Evolutionary conservation across 202 grass and related monocot species (phyloP).

Genomic region (Tripidium arundinaceum): DNA sequence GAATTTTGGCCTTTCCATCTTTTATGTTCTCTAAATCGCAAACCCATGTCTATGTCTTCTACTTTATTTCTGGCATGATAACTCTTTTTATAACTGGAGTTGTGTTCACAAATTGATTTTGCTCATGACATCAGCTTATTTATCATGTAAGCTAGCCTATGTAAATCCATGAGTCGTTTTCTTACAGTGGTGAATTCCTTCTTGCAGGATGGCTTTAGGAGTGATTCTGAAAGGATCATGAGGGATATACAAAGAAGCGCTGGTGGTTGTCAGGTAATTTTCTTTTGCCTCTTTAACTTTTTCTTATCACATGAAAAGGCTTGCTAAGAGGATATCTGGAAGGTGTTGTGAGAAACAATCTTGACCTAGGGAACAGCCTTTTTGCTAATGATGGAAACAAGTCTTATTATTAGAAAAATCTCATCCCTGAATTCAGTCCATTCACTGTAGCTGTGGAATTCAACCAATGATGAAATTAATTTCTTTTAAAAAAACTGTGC

Average conservation of each 20-base stretch:
- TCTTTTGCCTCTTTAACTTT: not conserved
- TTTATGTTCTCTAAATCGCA: too few relatives aligned
- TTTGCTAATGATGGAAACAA: not conserved
- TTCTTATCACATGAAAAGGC: slow-evolving; percentile 12
- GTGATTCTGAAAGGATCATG: slow-evolving; percentile 95
- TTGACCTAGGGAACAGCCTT: not conserved
- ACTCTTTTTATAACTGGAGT: not conserved
- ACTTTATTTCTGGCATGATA: not conserved
- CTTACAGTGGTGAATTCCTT: slow-evolving; percentile 30
- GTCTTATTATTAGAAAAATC: not conserved
- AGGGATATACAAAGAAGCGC: slow-evolving; percentile 78
- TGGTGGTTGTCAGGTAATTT: slow-evolving; percentile 72
- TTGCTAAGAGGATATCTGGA: not conserved
- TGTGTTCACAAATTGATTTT: not conserved
- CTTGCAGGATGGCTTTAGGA: slow-evolving; percentile 87
- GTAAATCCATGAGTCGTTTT: slow-evolving; percentile 6
- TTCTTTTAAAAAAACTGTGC: not conserved
- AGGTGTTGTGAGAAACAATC: not conserved
- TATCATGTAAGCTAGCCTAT: not conserved
- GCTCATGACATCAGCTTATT: not conserved
- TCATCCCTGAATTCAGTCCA: not conserved
- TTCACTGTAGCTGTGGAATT: not conserved
- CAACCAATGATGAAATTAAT: not conserved
- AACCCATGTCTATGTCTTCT: not conserved
- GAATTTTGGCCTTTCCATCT: not conserved